Conservation (phyloP, 306 rosid species). For the Potentilla sterilis region DNA sequence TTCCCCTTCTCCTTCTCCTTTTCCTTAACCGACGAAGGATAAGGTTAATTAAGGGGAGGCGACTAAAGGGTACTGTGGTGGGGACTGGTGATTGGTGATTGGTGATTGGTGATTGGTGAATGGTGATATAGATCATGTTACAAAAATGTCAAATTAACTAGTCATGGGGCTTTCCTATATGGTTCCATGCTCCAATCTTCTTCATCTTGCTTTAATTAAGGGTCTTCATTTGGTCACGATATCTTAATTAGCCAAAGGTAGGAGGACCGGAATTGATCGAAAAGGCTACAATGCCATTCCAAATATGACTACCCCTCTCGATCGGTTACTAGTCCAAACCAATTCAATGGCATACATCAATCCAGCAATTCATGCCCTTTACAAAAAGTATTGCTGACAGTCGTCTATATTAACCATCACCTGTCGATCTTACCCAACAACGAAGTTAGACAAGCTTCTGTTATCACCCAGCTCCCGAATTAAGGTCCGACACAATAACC, state of each 20-base stretch:
- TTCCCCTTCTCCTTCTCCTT: background rate
- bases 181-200: background rate
- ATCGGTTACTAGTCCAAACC: slow-evolving; percentile 1
- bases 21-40: background rate
- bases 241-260: background rate
- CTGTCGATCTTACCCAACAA: background rate
- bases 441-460: background rate
- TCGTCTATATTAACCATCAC: background rate
- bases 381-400: background rate
- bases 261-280: background rate
- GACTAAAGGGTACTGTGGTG: background rate
- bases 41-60: background rate
- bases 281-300: background rate
- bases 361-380: background rate
- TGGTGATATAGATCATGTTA: background rate
- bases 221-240: background rate
- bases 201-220: background rate
- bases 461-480: background rate
- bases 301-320: background rate
- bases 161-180: background rate
- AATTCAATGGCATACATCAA: background rate
- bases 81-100: too few species aligned
- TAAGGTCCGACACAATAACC: background rate
- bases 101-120: too few species aligned
- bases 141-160: background rate